phyloP scores from a whole-genome alignment of 345 rosid genomes.

The Boechera divaricarpa region DNA sequence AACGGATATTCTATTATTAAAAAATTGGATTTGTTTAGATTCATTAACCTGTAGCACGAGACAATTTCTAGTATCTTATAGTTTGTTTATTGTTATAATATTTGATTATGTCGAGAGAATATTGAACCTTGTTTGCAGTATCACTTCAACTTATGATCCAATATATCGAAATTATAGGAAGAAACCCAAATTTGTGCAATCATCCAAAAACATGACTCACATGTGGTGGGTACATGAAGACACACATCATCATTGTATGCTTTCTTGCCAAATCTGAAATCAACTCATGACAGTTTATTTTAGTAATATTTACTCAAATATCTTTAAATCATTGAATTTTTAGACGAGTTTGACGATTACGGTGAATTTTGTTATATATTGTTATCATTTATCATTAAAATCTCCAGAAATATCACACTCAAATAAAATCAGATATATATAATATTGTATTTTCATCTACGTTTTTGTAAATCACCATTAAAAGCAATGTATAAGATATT shows the following conservation, averaged over 20 bases:
- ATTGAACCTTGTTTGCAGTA: conserved; percentile 36
- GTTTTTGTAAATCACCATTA: no score
- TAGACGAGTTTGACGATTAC: not conserved
- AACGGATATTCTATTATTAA: no score
- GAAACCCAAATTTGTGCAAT: conserved; percentile 30
- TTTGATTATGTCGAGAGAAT: conserved; percentile 33
- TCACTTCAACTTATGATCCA: conserved; percentile 26
- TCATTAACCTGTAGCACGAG: no score
- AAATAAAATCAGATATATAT: no score
- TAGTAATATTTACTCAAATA: not conserved
- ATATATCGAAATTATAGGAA: conserved; percentile 24
- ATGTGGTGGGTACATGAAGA: conserved; percentile 44
- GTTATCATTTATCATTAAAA: not conserved
- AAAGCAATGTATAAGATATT: no score
- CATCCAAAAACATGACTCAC: conserved; percentile 41
- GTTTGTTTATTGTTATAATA: no score
- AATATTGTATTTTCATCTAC: no score
- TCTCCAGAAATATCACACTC: no score
- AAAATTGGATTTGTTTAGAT: no score
- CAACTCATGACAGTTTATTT: not conserved
- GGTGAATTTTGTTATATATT: not conserved
- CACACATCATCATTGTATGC: conserved; percentile 25
- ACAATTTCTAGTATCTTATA: no score
- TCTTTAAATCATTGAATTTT: not conserved
- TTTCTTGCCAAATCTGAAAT: conserved; percentile 33